These are phyloP conservation scores for Cutaneotrichosporon cavernicola DNA, from an alignment of 1,284 basidiomycete genomes.

Conservation along the genomic window DNA sequence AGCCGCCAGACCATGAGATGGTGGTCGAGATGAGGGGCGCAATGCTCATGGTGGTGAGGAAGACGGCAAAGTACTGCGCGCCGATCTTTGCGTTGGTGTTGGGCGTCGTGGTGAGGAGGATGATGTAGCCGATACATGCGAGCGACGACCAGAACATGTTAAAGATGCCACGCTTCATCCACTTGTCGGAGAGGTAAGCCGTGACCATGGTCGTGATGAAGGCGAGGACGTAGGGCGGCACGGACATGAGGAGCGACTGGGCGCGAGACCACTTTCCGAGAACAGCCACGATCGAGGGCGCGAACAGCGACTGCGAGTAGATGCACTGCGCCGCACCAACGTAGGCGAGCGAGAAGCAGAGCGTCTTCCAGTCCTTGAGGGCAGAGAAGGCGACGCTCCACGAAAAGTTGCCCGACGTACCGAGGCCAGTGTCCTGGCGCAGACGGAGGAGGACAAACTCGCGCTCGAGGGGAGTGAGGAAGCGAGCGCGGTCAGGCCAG, in stretches of 20 bases:
- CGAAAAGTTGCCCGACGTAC: constrained; percentile 44
- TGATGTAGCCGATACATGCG: constrained; percentile 52
- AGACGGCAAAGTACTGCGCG: constrained; percentile 54
- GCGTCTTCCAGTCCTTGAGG: constrained; percentile 50
- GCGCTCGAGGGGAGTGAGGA: constrained; percentile 52
- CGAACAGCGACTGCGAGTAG: constrained; percentile 53
- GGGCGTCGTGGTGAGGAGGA: constrained; percentile 19
- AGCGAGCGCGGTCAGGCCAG: constrained; percentile 53
- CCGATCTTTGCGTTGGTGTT: constrained; percentile 24
- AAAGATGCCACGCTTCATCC: constrained; percentile 50
- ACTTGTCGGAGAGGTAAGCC: constrained; percentile 52
- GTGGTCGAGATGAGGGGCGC: constrained; percentile 54
- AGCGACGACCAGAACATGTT: constrained; percentile 54
- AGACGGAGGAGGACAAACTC: constrained; percentile 50
- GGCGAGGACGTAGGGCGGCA: constrained; percentile 55
- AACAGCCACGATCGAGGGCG: constrained; percentile 52
- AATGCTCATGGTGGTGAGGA: constrained; percentile 51
- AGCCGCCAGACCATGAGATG: constrained; percentile 55
- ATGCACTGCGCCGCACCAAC: constrained; percentile 51
- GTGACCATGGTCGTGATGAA: constrained; percentile 55
- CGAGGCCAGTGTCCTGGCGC: constrained; percentile 50
- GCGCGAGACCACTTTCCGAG: constrained; percentile 52
- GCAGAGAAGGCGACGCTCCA: constrained; percentile 28
- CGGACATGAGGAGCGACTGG: constrained; percentile 52
- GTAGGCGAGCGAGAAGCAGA: constrained; percentile 49